Percentiles rank a stretch among this genome's conserved stretches.
Conservation (phyloP, 345 rosid genomes). For the Anacardium occidentale region DNA sequence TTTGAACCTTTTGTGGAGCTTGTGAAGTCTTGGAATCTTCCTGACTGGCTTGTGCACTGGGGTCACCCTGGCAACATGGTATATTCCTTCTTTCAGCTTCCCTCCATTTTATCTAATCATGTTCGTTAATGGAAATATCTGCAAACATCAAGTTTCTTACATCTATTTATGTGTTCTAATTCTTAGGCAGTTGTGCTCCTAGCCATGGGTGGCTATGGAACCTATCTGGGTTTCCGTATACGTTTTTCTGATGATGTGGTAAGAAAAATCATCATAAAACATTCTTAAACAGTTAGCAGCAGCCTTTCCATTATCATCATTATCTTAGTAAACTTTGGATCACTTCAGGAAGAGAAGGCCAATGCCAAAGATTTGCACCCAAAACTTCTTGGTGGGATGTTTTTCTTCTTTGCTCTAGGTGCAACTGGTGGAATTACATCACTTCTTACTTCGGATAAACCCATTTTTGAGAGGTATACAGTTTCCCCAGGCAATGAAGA, state of each 20-base stretch:
- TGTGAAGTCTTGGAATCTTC: slow-evolving; percentile 72
- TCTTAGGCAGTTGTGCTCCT: slow-evolving; percentile 88
- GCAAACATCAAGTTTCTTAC: slow-evolving; percentile 4
- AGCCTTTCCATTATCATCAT: neutral
- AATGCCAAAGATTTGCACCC: slow-evolving; percentile 91
- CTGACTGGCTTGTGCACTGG: slow-evolving; percentile 95
- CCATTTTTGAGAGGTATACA: slow-evolving; percentile 77
- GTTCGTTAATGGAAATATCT: neutral
- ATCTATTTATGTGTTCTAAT: neutral
- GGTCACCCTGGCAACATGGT: slow-evolving; percentile 97
- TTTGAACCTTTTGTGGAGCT: slow-evolving; percentile 77
- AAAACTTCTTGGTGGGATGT: slow-evolving; percentile 89
- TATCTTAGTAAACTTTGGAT: neutral
- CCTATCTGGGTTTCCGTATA: slow-evolving; percentile 86
- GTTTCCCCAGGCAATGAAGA: no score
- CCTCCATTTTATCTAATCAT: neutral
- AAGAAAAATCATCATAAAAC: slow-evolving; percentile 19
- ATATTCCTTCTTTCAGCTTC: slow-evolving; percentile 15
- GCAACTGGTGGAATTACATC: slow-evolving; percentile 91
- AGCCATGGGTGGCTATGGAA: slow-evolving; percentile 97
- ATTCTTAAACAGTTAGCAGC: neutral
- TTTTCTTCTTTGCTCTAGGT: slow-evolving; percentile 90
- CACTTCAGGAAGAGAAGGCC: slow-evolving; percentile 76
- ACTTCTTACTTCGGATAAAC: slow-evolving; percentile 80
- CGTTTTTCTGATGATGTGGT: slow-evolving; percentile 76